Base-by-base conservation (phyloP, 1,139 yeast genomes). In the Debaryomycetaceae sp. region DNA sequence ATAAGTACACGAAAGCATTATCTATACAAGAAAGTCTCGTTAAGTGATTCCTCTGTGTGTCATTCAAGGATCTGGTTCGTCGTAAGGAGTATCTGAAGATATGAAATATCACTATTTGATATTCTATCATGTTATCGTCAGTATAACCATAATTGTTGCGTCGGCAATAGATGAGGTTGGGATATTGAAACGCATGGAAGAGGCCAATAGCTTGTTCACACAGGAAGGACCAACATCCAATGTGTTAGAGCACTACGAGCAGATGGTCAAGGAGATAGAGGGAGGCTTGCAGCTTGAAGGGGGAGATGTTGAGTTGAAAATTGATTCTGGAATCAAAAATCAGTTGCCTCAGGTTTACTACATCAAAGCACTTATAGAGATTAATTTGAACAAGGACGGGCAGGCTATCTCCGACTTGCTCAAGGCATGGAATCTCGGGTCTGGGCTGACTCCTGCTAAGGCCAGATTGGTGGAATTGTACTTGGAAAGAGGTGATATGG, bases 321-420 rank as follows among this genome's bases (percentile, higher is more conserved):
- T 16, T 5, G 36, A 30, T 13, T 35, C 19, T 22, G n/a, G 33
- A 17, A 31, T 41, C 15, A 35, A 29, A 14, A 36, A 35, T 5
- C 44, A 45, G 35, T 44, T 61, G 33, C 58, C 75, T 0, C 77
- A 68, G 43, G 57, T 77, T 4, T 69, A 73, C 49, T 76, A 70
- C 52, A 78, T 76, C 51, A 75, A 74, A 47, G 83, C 83, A 1
- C 56, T 78, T 40, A 71, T 79, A 6, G 80, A 78, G 42, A 59
- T 76, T 43, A 67, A 73, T 30, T 52, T 80, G 46, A 72, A 74
- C 33, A 73, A 70, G 46, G 81, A 74, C 18, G 43, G 52, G 5
- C 60, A 61, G 29, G 82, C 85, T 0, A 63, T 78, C 8, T 55
- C 55, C 3, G 81, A 77, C 52, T 70, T 80, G 42, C 59, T 65